These are phyloP conservation scores for Penicillium rolfsii DNA, from an alignment of 2,329 filamentous ascomycete genomes.

Conservation along the genomic window DNA sequence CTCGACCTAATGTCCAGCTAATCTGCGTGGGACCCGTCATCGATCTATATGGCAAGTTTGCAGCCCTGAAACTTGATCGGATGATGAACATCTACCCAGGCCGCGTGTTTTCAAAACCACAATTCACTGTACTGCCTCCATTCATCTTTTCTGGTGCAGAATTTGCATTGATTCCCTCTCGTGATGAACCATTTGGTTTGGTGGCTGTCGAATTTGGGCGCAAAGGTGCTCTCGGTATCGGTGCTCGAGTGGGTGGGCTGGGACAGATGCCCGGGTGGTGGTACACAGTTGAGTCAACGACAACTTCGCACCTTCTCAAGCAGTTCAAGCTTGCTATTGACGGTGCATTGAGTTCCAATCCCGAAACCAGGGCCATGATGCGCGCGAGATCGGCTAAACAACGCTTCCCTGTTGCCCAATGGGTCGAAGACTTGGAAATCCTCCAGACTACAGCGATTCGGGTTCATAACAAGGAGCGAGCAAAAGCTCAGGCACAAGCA, in stretches of 20 bases:
- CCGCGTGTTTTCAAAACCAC: conserved; percentile 68
- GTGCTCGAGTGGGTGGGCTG: conserved; percentile 67
- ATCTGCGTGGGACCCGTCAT: conserved; percentile 68
- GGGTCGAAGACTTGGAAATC: conserved; percentile 66
- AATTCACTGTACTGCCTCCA: conserved; percentile 68
- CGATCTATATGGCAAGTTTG: conserved; percentile 69
- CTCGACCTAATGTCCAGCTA: conserved; percentile 62
- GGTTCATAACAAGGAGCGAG: conserved; percentile 54
- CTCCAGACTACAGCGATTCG: conserved; percentile 64
- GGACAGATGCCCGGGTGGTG: conserved; percentile 74
- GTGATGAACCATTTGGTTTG: conserved; percentile 70
- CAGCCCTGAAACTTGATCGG: conserved; percentile 64
- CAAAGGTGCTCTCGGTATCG: conserved; percentile 69
- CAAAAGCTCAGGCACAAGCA: conserved; percentile 36
- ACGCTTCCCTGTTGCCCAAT: conserved; percentile 68
- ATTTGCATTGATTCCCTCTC: conserved; percentile 68
- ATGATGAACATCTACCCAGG: conserved; percentile 69
- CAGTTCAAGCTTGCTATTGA: conserved; percentile 68
- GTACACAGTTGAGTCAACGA: conserved; percentile 69
- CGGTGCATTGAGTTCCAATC: conserved; percentile 62
- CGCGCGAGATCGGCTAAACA: conserved; percentile 67
- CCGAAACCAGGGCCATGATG: conserved; percentile 63
- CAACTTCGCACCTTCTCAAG: conserved; percentile 64
- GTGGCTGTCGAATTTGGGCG: conserved; percentile 71
- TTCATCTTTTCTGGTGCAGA: conserved; percentile 70